phyloP scores from a whole-genome alignment of 73 alveolate species.

The Symbiodinium natans region DNA sequence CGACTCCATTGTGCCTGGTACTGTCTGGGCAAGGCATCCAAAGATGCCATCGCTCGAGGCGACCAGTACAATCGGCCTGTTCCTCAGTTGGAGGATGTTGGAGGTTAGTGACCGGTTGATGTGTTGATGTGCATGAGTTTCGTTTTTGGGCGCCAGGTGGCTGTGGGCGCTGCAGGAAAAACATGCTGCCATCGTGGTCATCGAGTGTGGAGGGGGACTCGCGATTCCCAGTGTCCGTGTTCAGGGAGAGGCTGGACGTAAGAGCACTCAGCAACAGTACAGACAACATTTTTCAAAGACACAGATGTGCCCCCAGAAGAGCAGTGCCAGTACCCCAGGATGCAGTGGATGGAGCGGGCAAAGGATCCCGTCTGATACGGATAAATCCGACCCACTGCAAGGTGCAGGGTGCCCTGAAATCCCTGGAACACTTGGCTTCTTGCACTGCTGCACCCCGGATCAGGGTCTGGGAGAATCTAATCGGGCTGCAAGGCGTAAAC shows the following conservation, averaged over 20 bases:
- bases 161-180: constrained; percentile 36
- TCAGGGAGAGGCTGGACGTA: constrained; percentile 5
- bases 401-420: not conserved
- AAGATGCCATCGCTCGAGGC: constrained; percentile 19
- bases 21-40: constrained; percentile 2
- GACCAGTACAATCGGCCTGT: constrained; percentile 20
- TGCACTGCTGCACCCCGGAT: not conserved
- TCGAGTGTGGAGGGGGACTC: constrained; percentile 84
- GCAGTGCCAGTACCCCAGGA: not conserved
- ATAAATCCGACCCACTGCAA: constrained; percentile 69
- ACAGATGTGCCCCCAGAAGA: not conserved
- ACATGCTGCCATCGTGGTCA: constrained; percentile 55
- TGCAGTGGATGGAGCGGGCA: constrained; percentile 81
- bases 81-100: too few species aligned
- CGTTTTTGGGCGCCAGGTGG: constrained; percentile 19
- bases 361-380: constrained; percentile 78
- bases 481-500: too few species aligned
- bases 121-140: too few species aligned
- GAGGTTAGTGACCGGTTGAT: not conserved
- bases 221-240: constrained; percentile 81
- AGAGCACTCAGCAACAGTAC: not conserved
- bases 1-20: not conserved
- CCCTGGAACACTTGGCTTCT: not conserved
- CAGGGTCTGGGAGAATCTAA: too few species aligned
- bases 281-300: not conserved